Base-by-base conservation (phyloP, 176 grass and related monocot species). In the Tillandsia leiboldiana region DNA sequence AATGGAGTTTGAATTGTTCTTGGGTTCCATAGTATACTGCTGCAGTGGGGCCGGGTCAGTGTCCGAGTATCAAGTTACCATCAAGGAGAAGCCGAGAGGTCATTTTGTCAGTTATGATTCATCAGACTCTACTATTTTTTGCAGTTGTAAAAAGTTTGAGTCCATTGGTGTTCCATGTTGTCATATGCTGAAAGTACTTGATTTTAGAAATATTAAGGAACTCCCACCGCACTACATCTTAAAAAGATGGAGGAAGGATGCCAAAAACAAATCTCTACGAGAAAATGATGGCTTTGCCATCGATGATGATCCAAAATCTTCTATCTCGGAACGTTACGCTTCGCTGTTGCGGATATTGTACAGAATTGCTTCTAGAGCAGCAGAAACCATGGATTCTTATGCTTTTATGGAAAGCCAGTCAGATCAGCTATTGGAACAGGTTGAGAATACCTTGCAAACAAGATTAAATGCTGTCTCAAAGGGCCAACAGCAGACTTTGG, bases 211-310 rank as follows among this genome's bases (percentile, higher is more conserved):
- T 83, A 86, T 91, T 22, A 91, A 96, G 78, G 91, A 96, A 77
- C 83, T 96, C 64, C 91, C 87, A 73, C 72, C 49, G 42, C 85
- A 86, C 33, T 91, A 96, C 71, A 79, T 91, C 64, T 73, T 96
- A 77, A 84, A 91, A 74, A 96, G 87, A 81, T 96, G 91, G 87
- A 69, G 85, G 72, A 96, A 86, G 63, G 87, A 91, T 83, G 91
- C 91, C 50, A 84, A 85, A 59, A 84, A 72, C 72, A 85, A 85
- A 67, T 68, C 75, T 51, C 27, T 72, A 59, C 75, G 70, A 51
- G 81, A 83, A 75, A 96, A 77, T 74, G 72, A 77, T 53, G 70
- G 77, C 23, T 86, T 79, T 79, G 68, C 75, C 64, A 67, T 72
- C 47, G 87, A 91, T 28, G 85, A 82, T 73, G 80, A 85, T 70